These are phyloP conservation scores for Botrytis paeoniae DNA, from an alignment of 2,329 filamentous ascomycete species.

Conservation along the genomic window DNA sequence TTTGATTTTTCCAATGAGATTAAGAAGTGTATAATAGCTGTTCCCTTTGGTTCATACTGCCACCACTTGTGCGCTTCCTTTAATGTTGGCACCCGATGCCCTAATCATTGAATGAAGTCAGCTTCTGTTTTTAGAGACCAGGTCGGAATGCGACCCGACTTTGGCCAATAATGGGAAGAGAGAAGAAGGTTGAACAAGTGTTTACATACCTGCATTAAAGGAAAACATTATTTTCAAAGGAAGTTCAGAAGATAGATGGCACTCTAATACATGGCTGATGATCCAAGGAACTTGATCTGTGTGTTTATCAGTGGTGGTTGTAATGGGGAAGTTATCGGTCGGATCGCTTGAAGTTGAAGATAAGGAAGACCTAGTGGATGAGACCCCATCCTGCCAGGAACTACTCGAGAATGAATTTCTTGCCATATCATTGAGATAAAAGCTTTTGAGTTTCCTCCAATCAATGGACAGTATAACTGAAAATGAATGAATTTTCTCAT, in stretches of 20 bases:
- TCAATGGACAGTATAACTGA: not conserved
- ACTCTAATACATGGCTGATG: slow-evolving; percentile 29
- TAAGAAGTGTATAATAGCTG: slow-evolving; percentile 28
- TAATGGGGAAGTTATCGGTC: slow-evolving; percentile 12
- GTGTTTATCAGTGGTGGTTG: slow-evolving; percentile 18
- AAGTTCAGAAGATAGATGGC: slow-evolving; percentile 24
- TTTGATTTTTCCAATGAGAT: slow-evolving; percentile 24
- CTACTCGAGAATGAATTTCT: slow-evolving; percentile 1
- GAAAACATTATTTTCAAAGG: slow-evolving; percentile 35
- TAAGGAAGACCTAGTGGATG: slow-evolving; percentile 8
- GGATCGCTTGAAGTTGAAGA: slow-evolving; percentile 3
- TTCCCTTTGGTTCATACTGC: slow-evolving; percentile 29
- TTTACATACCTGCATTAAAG: slow-evolving; percentile 33
- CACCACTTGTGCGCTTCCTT: slow-evolving; percentile 32
- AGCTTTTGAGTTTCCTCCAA: not conserved
- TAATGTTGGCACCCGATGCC: slow-evolving; percentile 28
- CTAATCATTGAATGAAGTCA: slow-evolving; percentile 19
- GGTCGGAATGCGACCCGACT: no score
- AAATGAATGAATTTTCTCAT: not conserved
- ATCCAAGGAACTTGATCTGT: slow-evolving; percentile 28
- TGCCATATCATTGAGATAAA: not conserved
- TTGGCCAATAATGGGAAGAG: not conserved
- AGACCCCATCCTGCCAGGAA: slow-evolving; percentile 2
- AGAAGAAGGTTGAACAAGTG: not conserved
- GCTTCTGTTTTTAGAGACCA: not conserved